Evolutionary conservation across 2,329 filamentous ascomycete genomes (phyloP).

Genomic region (Tolypocladium amazonense): DNA sequence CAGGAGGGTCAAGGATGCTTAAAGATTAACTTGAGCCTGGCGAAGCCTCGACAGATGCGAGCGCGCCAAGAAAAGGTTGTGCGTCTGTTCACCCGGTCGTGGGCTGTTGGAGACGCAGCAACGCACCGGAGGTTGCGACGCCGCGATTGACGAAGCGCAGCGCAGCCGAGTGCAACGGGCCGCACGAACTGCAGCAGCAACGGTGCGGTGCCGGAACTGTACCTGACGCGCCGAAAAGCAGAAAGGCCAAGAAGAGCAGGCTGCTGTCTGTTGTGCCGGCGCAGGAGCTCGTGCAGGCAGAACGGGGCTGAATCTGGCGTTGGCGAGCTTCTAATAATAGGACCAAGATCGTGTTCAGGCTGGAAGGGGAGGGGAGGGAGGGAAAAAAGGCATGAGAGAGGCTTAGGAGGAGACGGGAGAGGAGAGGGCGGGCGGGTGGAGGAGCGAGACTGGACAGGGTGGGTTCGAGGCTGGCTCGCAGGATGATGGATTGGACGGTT

Average conservation of each 20-base stretch:
- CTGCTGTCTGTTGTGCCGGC: constrained; percentile 6
- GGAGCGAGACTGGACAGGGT: background rate
- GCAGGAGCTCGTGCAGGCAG: constrained; percentile 12
- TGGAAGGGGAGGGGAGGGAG: constrained; percentile 10
- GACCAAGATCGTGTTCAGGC: constrained; percentile 30
- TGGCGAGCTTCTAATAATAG: constrained; percentile 43
- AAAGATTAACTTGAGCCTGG: background rate
- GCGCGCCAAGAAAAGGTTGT: background rate
- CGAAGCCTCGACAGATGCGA: background rate
- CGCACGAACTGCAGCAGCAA: background rate
- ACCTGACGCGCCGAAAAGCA: background rate
- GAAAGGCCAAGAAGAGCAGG: background rate
- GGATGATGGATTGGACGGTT: no score
- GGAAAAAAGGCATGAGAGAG: constrained; percentile 10
- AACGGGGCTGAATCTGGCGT: constrained; percentile 39
- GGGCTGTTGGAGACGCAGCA: background rate
- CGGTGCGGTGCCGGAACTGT: background rate
- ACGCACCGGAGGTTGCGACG: background rate
- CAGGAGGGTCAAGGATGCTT: constrained; percentile 3
- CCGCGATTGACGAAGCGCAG: background rate
- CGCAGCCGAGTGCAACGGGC: background rate
- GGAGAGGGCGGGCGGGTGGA: background rate
- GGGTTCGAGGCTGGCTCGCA: background rate
- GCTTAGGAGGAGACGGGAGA: constrained; percentile 1
- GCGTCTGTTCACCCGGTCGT: background rate